Conservation (phyloP, 257 asterid genomes). For the Fraxinus quadrangulata region DNA sequence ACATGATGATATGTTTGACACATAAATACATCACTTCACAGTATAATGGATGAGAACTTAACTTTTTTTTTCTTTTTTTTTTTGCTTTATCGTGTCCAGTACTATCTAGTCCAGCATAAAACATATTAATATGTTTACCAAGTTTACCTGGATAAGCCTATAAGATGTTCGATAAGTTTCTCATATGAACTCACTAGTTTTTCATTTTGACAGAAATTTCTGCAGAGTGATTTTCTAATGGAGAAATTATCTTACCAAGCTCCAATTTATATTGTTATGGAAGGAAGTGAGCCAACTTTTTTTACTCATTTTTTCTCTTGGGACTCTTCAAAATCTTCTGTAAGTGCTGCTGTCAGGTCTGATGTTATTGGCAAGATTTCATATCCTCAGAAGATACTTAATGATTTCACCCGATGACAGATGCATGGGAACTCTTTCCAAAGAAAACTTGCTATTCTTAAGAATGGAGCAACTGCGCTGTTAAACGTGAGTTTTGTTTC, state of each 20-base stretch:
- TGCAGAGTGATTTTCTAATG: constrained; percentile 52
- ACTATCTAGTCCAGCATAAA: too few species aligned
- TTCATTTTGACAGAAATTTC: constrained; percentile 54
- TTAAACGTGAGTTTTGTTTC: constrained; percentile 43
- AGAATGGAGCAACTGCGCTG: constrained; percentile 46
- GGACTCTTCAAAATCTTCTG: constrained; percentile 70
- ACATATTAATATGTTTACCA: neutral
- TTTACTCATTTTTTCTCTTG: constrained; percentile 80
- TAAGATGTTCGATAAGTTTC: constrained; percentile 1
- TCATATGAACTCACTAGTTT: constrained; percentile 2
- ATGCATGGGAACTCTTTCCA: constrained; percentile 87
- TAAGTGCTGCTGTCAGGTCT: constrained; percentile 33
- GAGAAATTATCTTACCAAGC: constrained; percentile 52
- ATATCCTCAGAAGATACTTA: constrained; percentile 7
- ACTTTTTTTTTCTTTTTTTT: too few species aligned
- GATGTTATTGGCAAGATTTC: neutral
- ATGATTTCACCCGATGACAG: constrained; percentile 35
- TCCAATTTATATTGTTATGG: constrained; percentile 65
- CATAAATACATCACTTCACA: too few species aligned
- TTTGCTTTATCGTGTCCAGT: too few species aligned
- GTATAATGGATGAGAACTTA: too few species aligned
- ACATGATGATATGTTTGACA: too few species aligned
- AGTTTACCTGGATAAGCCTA: neutral
- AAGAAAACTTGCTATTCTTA: constrained; percentile 70
- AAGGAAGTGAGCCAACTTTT: constrained; percentile 78